Conservation (phyloP, 345 rosid species). For the Citrus hindsii region DNA sequence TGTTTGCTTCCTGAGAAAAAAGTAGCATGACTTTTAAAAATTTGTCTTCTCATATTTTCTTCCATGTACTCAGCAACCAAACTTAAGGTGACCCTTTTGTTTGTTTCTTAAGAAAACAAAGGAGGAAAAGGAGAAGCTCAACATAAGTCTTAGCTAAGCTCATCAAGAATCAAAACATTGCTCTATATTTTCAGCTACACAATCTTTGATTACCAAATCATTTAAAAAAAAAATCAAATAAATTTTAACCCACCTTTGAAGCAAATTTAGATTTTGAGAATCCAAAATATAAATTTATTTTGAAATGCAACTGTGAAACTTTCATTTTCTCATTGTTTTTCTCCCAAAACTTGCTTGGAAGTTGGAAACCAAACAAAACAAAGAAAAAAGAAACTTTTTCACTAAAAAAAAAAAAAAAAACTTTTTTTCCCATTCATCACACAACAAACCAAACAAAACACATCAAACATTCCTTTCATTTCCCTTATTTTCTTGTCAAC, state of each 20-base stretch:
- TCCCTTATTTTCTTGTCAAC: not conserved
- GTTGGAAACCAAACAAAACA: slow-evolving; percentile 10
- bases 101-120: slow-evolving; percentile 17
- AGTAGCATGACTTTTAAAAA: not conserved
- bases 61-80: slow-evolving; percentile 13
- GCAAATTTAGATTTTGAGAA: not conserved
- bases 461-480: not conserved
- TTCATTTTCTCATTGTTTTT: not conserved
- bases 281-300: not conserved
- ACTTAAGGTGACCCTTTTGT: not conserved
- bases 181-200: not conserved
- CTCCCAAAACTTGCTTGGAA: slow-evolving; percentile 8
- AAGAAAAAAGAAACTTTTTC: not conserved
- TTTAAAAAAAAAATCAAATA: not conserved
- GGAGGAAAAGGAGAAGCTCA: not conserved
- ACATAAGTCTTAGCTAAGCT: not conserved
- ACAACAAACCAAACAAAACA: not conserved
- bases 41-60: not conserved
- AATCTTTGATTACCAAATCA: too few species aligned
- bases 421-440: not conserved
- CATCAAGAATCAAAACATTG: not conserved
- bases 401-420: not conserved
- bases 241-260: not conserved
- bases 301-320: not conserved
- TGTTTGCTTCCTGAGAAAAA: slow-evolving; percentile 30